Base-by-base conservation (phyloP, 106 monocot genomes). In the Dendrobium catenatum region DNA sequence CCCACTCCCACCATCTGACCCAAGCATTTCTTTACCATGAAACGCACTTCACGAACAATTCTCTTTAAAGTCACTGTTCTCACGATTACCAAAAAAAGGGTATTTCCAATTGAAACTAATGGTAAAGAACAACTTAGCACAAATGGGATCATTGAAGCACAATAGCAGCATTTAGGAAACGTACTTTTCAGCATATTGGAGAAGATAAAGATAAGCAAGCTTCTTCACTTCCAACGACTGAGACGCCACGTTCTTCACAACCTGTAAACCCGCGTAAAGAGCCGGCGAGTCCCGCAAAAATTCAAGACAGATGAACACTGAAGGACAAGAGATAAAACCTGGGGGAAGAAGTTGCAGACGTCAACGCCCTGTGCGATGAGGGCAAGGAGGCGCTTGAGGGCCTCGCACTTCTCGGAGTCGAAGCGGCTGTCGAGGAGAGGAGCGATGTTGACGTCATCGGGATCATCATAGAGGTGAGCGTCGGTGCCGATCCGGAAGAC, bases 401-500 rank as follows among this genome's bases (percentile, higher is more conserved):
- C 99, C 80, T 99, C 95, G 86, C 75, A 56, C 84, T 88, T 93
- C 80, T 99, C 99, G 43, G 95, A 89, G 19, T 99, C 99, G 93
- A 88, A 99, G 61, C 82, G 85, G 90, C 95, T 95, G 77, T 99
- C 99, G 73, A 99, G 91, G 20, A 99, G 90, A 7, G 87, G 83
- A 48, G 79, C 82, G 78, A 99, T 95, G 86, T 44, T 88, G 79
- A 85, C 93, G 72, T 95, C 95, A 55, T 99, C 91, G 46, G 99
- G 99, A 48, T 99, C 95, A 77, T 95, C 99, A 86, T 99, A 99
- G 43, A 99, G 91, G 88, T 95, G 95, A 20, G 99, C 99, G 55
- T 99, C 99, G 73, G 95, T 99, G 82, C 99, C 99, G 84, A 99
- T 93, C 72, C 95, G 83, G 76, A 91, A 77, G 48, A 99, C 91